Evolutionary conservation across 176 grass and related monocot genomes (phyloP).

Genomic region (Cocos nucifera): DNA sequence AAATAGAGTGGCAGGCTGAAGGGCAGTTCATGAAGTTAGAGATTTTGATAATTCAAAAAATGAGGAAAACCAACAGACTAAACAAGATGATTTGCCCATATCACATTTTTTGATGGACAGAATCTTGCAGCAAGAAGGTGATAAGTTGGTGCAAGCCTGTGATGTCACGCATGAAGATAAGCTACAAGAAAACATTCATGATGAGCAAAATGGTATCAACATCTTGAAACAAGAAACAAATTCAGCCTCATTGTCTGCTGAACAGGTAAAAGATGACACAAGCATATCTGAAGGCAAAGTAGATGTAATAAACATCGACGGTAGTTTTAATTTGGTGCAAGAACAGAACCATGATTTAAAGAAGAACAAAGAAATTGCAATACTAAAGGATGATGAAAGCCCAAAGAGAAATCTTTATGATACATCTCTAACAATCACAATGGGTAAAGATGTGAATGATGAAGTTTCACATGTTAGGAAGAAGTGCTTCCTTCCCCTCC

Average conservation of each 20-base stretch:
- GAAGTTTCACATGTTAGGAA: constrained; percentile 21
- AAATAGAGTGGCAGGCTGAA: too few species aligned
- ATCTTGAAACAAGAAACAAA: constrained; percentile 32
- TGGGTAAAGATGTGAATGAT: constrained; percentile 15
- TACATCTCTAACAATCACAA: constrained; percentile 16
- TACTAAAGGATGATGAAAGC: constrained; percentile 19
- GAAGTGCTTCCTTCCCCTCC: too few species aligned
- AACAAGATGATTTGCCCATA: constrained; percentile 47
- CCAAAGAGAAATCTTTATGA: constrained; percentile 16
- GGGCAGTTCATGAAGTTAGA: constrained; percentile 4
- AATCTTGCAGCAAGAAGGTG: constrained; percentile 40
- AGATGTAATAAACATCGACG: constrained; percentile 26
- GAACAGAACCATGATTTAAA: constrained; percentile 22
- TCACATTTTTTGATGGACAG: constrained; percentile 52
- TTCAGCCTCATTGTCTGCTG: constrained; percentile 4
- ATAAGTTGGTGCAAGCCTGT: constrained; percentile 10
- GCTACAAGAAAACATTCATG: constrained; percentile 28
- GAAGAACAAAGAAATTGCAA: constrained; percentile 11
- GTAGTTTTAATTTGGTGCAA: constrained; percentile 18
- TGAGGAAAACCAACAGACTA: constrained; percentile 17
- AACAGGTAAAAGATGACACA: constrained; percentile 24
- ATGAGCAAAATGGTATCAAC: constrained; percentile 6
- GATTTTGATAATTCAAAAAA: constrained; percentile 2
- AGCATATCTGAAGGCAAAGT: constrained; percentile 20
- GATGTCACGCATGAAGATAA: constrained; percentile 28